A percentile compares a stretch with the other conserved stretches of the same genome.
These are phyloP conservation scores for Polychytrium aggregatum DNA, from an alignment of 192 early-diverging fungal species.

Conservation along the genomic window DNA sequence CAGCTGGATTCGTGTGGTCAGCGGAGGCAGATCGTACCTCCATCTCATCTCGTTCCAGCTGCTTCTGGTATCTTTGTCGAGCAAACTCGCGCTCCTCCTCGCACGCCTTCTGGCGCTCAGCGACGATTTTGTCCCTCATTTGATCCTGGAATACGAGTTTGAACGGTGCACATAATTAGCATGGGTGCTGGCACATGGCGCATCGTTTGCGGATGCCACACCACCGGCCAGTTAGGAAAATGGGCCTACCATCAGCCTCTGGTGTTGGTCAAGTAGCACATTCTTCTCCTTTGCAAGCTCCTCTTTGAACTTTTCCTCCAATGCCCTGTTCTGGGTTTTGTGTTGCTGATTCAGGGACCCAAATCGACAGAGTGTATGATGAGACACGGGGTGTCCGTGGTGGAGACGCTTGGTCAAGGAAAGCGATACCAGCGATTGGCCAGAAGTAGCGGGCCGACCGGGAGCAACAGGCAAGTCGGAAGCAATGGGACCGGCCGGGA, in stretches of 20 bases:
- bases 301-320: slow-evolving; percentile 42
- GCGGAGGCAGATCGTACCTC: slow-evolving; percentile 21
- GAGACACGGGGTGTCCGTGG: too few relatives aligned
- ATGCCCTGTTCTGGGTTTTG: slow-evolving; percentile 36
- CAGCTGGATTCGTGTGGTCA: not conserved
- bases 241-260: slow-evolving; percentile 31
- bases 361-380: too few relatives aligned
- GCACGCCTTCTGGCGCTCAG: slow-evolving; percentile 38
- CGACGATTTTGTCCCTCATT: slow-evolving; percentile 24
- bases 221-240: too few relatives aligned
- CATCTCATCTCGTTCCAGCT: slow-evolving; percentile 52
- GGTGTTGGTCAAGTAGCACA: slow-evolving; percentile 28
- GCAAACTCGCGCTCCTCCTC: slow-evolving; percentile 52
- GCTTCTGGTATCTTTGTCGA: slow-evolving; percentile 44
- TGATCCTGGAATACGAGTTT: slow-evolving; percentile 12
- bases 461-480: too few relatives aligned
- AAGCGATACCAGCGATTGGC: too few relatives aligned
- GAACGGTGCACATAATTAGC: too few relatives aligned
- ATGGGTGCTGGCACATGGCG: too few relatives aligned
- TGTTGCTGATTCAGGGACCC: slow-evolving; percentile 29
- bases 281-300: slow-evolving; percentile 30
- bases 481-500: too few relatives aligned
- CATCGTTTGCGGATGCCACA: too few relatives aligned
- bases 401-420: too few relatives aligned
- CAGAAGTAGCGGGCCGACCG: too few relatives aligned